These are phyloP conservation scores for Sporopachydermia quercuum DNA, from an alignment of 805 yeast genomes.

Conservation along the genomic window DNA sequence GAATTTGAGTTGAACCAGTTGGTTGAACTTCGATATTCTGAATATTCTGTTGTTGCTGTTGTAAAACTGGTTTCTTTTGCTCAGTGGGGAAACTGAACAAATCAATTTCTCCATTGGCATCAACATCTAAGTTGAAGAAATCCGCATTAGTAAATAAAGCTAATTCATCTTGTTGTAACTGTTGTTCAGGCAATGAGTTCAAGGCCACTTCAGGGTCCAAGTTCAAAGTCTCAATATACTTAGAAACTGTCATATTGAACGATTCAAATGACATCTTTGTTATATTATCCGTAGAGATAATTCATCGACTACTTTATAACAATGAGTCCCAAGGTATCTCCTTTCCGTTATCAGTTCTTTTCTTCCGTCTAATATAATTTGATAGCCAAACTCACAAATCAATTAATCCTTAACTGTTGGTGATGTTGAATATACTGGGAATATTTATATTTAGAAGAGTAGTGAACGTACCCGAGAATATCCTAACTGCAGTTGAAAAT, in stretches of 20 bases:
- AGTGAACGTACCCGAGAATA: no score
- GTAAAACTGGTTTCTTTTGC: background rate
- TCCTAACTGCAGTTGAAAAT: no score
- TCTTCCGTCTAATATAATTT: no score
- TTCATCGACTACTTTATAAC: no score
- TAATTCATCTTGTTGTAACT: background rate
- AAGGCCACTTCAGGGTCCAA: conserved; percentile 1
- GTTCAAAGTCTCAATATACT: background rate
- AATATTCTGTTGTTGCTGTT: no score
- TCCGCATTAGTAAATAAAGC: background rate
- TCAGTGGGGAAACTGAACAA: background rate
- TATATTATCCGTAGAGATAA: no score
- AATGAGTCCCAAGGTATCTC: no score
- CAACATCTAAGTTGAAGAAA: background rate
- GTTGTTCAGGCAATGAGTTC: background rate
- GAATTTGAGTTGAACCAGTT: background rate
- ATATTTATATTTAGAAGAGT: no score
- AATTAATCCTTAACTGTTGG: no score
- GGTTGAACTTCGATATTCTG: no score
- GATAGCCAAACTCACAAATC: no score
- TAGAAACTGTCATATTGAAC: background rate
- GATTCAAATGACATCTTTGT: background rate
- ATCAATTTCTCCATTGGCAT: conserved; percentile 1
- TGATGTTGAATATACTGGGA: no score
- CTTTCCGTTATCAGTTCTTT: background rate